Evolutionary conservation across 306 rosid genomes (phyloP), one percentile per base, ranked within the genome.

Genomic region (Pyrus betulifolia): DNA sequence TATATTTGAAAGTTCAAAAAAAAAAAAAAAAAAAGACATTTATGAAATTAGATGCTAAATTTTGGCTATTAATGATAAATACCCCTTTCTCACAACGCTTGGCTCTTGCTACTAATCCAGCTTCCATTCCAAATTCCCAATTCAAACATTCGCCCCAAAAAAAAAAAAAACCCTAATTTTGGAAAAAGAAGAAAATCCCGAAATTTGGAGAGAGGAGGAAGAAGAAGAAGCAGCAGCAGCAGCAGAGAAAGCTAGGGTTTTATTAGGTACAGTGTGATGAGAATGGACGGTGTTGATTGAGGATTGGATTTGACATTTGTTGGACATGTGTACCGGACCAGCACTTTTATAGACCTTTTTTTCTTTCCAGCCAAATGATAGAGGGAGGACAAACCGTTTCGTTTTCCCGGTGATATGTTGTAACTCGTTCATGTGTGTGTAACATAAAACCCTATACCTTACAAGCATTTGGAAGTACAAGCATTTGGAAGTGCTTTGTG

Each of bases 101-200:
- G 88, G 79, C 86, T 85, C 69, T 84, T 92, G 76, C 79, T 60
- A 78, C 84, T 81, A 45, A 70, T 40, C 78, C 80, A 70, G 62
- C 31, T 12, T 89, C 98, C 98, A 92, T 93, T 69, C 58, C 57
- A 25, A 62, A 35, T 31, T 22, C 9, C 33, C 59, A 49, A 42
- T 63, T 12, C 11, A 27, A 1, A 40, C 58, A 42, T 22, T 9
- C 8, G 3, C 11, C 22, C 33, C 23, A 25, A 25, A 25, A n/a
- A 42, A 74, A 8, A 31, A 31, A 31, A 62, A 73, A n/a, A 11
- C 28, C 51, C 10, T 44, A 67, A 42, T 21, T 38, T 13, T 8
- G 40, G 28, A 42, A 21, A 30, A 58, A 1, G 11, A 10, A n/a
- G 23, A 49, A 64, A 57, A 46, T 14, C 58, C 21, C 66, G 5